phyloP scores from a whole-genome alignment of 2,329 filamentous ascomycete species.

The Zasmidium angulare region DNA sequence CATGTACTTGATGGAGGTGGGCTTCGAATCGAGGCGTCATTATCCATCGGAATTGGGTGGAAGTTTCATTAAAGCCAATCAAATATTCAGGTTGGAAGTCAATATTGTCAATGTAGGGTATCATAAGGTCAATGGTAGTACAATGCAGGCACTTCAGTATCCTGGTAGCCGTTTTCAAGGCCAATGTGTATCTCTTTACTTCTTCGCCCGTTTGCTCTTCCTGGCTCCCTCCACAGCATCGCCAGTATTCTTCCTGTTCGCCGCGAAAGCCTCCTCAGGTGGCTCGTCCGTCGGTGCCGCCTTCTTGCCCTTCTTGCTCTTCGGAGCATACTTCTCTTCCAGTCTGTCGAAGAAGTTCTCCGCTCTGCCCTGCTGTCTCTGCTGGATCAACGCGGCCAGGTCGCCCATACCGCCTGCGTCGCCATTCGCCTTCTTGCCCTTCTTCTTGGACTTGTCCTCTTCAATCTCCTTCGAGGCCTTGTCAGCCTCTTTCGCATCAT shows the following conservation, averaged over 20 bases:
- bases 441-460: constrained; percentile 69
- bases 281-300: constrained; percentile 54
- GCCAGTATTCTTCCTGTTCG: constrained; percentile 34
- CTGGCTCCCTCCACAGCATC: constrained; percentile 14
- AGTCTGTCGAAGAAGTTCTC: constrained; percentile 67
- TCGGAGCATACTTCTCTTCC: constrained; percentile 69
- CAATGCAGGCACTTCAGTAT: neutral
- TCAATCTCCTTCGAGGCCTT: constrained; percentile 73
- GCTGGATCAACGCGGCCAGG: constrained; percentile 73
- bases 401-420: constrained; percentile 44
- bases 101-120: neutral
- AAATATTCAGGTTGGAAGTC: too few relatives aligned
- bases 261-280: constrained; percentile 62
- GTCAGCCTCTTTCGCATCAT: constrained; percentile 65
- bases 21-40: neutral
- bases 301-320: constrained; percentile 53
- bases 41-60: neutral
- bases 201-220: constrained; percentile 24
- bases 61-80: too few relatives aligned
- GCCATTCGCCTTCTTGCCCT: constrained; percentile 46
- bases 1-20: too few relatives aligned
- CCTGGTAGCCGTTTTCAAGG: neutral
- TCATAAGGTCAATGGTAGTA: neutral
- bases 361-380: constrained; percentile 64
- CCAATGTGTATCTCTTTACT: constrained; percentile 1